A percentile compares a stretch with the other conserved stretches of the same genome.
phyloP scores from a whole-genome alignment of 2,329 filamentous ascomycete species.

The Lachnellula arida region DNA sequence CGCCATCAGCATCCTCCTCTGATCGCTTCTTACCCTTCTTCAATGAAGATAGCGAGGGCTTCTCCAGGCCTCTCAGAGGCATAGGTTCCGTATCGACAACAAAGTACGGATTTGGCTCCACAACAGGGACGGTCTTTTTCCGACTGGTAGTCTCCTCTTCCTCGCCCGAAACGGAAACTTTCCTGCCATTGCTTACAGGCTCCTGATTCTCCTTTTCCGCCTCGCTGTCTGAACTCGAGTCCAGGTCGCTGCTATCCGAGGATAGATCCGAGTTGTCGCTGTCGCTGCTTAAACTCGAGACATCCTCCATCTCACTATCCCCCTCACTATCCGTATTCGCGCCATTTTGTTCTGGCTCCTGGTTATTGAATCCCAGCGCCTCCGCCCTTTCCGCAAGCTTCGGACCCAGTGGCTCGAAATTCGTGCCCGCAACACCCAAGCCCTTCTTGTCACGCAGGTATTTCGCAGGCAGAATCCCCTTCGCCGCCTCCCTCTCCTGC shows the following conservation, averaged over 20 bases:
- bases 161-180: not conserved
- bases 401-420: constrained; percentile 15
- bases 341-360: not conserved
- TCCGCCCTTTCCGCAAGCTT: constrained; percentile 16
- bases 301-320: constrained; percentile 16
- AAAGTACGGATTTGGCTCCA: constrained; percentile 23
- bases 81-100: constrained; percentile 25
- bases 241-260: not conserved
- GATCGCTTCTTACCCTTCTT: constrained; percentile 18
- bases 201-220: not conserved
- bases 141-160: not conserved
- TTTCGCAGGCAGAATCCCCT: constrained; percentile 14
- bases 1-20: constrained; percentile 28
- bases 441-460: constrained; percentile 19
- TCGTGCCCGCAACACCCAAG: constrained; percentile 18
- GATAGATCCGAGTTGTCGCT: not conserved
- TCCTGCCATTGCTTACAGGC: constrained; percentile 3
- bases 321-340: constrained; percentile 9
- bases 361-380: not conserved
- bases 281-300: not conserved
- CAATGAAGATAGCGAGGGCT: not conserved
- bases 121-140: not conserved
- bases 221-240: constrained; percentile 1
- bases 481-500: constrained; percentile 15
- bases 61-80: constrained; percentile 9